Evolutionary conservation across 1,284 basidiomycete genomes (phyloP).

Genomic region (Retiboletus flavoniger): DNA sequence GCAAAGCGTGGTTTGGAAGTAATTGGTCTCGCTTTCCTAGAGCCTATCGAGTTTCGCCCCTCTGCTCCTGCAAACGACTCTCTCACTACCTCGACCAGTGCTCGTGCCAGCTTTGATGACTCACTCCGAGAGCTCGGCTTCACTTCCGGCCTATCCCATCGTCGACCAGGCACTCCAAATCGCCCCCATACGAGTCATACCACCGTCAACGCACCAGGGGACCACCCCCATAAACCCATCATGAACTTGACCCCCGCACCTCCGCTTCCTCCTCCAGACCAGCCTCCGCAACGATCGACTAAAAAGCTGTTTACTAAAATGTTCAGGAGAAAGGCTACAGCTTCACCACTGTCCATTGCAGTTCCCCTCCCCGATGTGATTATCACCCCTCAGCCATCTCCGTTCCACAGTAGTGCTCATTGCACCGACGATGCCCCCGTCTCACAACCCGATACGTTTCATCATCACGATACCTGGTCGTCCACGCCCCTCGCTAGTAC

Average conservation of each 20-base stretch:
- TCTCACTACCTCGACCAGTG: constrained; percentile 8
- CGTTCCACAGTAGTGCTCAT: constrained; percentile 5
- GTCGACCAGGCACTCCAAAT: constrained; percentile 13
- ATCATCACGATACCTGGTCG: constrained; percentile 16
- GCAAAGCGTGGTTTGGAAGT: constrained; percentile 82
- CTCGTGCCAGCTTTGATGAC: constrained; percentile 31
- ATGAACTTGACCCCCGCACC: constrained; percentile 26
- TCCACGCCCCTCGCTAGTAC: constrained; percentile 20
- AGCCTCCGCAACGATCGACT: constrained; percentile 31
- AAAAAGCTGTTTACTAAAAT: constrained; percentile 74
- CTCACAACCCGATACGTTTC: constrained; percentile 10
- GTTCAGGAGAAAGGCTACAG: constrained; percentile 60
- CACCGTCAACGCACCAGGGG: not conserved
- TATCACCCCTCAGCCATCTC: constrained; percentile 19
- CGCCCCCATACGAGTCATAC: constrained; percentile 7
- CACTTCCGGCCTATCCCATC: not conserved
- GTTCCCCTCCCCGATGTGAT: constrained; percentile 13
- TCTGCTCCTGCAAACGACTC: constrained; percentile 9
- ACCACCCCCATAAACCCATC: constrained; percentile 8
- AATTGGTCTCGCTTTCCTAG: constrained; percentile 72
- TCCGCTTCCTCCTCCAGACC: constrained; percentile 26
- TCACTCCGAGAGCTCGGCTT: constrained; percentile 24
- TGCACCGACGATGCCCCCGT: constrained; percentile 14
- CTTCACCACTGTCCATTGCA: constrained; percentile 15
- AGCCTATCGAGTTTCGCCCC: constrained; percentile 79